Evolutionary conservation across 164 flowering plant genomes (phyloP).

Genomic region (Stephania cephalantha): DNA sequence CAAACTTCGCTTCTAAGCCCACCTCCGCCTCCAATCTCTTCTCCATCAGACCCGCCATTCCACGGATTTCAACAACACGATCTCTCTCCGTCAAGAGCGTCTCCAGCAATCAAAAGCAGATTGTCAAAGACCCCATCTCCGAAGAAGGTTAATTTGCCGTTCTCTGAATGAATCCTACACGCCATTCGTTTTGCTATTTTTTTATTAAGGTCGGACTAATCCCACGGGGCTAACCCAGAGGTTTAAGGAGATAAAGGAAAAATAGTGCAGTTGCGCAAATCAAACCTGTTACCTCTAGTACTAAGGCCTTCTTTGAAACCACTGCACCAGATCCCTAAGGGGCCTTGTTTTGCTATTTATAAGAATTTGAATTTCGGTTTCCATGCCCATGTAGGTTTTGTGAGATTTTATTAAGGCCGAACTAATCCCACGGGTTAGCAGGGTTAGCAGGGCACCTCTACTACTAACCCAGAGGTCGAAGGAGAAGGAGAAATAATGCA

Average conservation of each 20-base stretch:
- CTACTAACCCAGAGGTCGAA: no score
- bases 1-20: slow-evolving; percentile 16
- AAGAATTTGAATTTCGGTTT: neutral
- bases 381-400: neutral
- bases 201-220: neutral
- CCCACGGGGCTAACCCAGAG: no score
- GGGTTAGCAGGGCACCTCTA: no score
- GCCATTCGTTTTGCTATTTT: neutral
- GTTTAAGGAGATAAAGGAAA: no score
- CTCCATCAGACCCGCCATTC: slow-evolving; percentile 8
- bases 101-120: slow-evolving; percentile 26
- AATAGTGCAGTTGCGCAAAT: no score
- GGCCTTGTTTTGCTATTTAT: no score
- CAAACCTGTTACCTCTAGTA: no score
- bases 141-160: slow-evolving; percentile 22
- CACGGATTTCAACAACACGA: slow-evolving; percentile 13
- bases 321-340: no score
- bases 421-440: no score
- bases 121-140: slow-evolving; percentile 11
- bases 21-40: slow-evolving; percentile 9
- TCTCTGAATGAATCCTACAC: neutral
- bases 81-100: slow-evolving; percentile 28
- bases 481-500: no score
- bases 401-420: neutral
- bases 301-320: no score